phyloP scores from a whole-genome alignment of 2,329 filamentous ascomycete species.

The Xylaria sp. region DNA sequence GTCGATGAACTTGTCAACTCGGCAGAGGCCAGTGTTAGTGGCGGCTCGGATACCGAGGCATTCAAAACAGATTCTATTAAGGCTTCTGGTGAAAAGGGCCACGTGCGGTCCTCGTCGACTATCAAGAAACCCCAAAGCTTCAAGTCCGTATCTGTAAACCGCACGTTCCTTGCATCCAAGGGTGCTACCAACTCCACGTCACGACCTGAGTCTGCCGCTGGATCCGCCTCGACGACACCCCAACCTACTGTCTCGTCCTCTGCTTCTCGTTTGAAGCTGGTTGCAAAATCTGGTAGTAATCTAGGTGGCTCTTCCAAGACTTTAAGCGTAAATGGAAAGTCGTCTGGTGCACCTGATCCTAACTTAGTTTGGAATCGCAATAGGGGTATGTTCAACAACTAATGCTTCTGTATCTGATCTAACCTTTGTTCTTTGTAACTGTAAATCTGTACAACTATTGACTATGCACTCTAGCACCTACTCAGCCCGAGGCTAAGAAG shows the following conservation, averaged over 20 bases:
- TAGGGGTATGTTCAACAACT: slow-evolving; percentile 62
- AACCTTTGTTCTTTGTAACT: background rate
- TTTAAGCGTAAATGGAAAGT: slow-evolving; percentile 61
- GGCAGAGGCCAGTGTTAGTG: slow-evolving; percentile 71
- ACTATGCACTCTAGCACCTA: slow-evolving; percentile 53
- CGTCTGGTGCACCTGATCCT: slow-evolving; percentile 68
- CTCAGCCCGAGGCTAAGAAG: slow-evolving; percentile 75
- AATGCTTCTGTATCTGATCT: background rate
- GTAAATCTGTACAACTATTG: slow-evolving; percentile 1
- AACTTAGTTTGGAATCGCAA: slow-evolving; percentile 90
- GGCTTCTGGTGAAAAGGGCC: slow-evolving; percentile 62
- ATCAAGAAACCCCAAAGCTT: slow-evolving; percentile 79
- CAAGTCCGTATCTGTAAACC: slow-evolving; percentile 86
- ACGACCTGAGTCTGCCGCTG: slow-evolving; percentile 56
- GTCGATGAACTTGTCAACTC: slow-evolving; percentile 66
- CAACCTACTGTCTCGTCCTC: slow-evolving; percentile 54
- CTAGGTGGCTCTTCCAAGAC: slow-evolving; percentile 57
- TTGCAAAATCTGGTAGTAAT: slow-evolving; percentile 74
- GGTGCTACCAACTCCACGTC: slow-evolving; percentile 51
- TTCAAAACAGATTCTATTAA: slow-evolving; percentile 63
- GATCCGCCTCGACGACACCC: slow-evolving; percentile 51
- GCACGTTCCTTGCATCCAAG: slow-evolving; percentile 81
- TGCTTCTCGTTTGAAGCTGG: slow-evolving; percentile 70
- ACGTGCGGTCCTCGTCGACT: slow-evolving; percentile 62
- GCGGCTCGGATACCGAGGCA: slow-evolving; percentile 78